Conservation (phyloP, 2,329 filamentous ascomycete genomes). For the Phialophora expanda region DNA sequence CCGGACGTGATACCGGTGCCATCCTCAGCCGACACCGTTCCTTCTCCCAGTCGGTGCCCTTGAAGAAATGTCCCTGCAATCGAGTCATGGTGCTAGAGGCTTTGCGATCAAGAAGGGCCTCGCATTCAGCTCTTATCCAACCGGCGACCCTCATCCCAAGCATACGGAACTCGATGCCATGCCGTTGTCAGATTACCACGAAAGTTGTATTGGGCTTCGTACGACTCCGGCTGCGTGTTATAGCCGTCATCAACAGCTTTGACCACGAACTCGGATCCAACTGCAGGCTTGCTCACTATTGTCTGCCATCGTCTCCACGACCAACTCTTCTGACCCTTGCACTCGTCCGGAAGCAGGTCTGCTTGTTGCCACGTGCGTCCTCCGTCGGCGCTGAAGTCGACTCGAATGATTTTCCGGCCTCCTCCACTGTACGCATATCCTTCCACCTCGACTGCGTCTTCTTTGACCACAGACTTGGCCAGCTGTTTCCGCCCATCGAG, state of each 20-base stretch:
- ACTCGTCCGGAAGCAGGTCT: conserved; percentile 59
- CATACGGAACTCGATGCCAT: conserved; percentile 62
- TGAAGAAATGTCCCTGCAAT: background rate
- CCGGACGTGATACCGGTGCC: background rate
- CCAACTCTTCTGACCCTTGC: conserved; percentile 60
- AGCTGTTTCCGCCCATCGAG: conserved; percentile 15
- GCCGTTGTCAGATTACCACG: conserved; percentile 70
- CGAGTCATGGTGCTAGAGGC: background rate
- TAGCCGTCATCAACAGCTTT: conserved; percentile 71
- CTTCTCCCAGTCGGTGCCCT: background rate
- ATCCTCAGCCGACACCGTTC: no score
- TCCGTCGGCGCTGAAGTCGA: conserved; percentile 69
- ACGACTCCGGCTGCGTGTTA: conserved; percentile 67
- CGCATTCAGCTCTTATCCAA: background rate
- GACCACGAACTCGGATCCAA: conserved; percentile 63
- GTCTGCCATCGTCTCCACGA: conserved; percentile 69
- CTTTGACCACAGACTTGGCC: conserved; percentile 35
- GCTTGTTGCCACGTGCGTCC: conserved; percentile 70
- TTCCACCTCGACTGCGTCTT: conserved; percentile 47
- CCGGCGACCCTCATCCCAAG: background rate
- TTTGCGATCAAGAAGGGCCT: background rate
- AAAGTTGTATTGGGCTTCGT: conserved; percentile 58
- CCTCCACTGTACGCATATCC: conserved; percentile 74
- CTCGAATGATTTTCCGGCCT: conserved; percentile 68
- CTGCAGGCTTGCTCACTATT: conserved; percentile 48